A percentile compares a stretch with the other conserved stretches of the same genome.
These are phyloP conservation scores for Penicillium bialowiezense DNA, from an alignment of 495 filamentous ascomycete genomes.

Conservation along the genomic window DNA sequence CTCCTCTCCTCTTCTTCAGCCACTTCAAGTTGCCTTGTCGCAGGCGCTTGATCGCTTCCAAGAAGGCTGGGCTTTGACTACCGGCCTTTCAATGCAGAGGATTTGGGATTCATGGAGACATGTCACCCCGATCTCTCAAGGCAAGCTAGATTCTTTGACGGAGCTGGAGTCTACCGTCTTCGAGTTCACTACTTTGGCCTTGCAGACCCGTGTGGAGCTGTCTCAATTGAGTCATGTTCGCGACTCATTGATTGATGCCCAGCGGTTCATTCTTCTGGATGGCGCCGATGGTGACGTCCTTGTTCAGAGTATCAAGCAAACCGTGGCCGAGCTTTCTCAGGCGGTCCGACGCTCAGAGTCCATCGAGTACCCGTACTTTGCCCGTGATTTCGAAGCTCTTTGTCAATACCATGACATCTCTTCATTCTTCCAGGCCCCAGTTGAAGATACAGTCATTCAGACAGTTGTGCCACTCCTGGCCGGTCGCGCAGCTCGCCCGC, in stretches of 20 bases:
- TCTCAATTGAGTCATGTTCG: conserved; percentile 38
- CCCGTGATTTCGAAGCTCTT: conserved; percentile 61
- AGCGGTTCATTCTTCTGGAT: conserved; percentile 37
- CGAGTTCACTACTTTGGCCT: conserved; percentile 63
- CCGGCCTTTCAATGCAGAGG: conserved; percentile 78
- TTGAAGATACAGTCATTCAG: conserved; percentile 18
- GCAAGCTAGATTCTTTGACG: conserved; percentile 48
- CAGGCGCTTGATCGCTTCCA: conserved; percentile 46
- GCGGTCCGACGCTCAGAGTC: conserved; percentile 35
- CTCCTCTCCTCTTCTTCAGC: conserved; percentile 21
- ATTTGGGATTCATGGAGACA: conserved; percentile 77
- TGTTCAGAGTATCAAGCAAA: conserved; percentile 49
- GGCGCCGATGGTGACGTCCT: conserved; percentile 37
- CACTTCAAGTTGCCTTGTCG: conserved; percentile 35
- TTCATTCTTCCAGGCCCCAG: conserved; percentile 14
- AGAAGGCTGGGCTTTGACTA: conserved; percentile 57
- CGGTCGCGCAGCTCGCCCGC: conserved; percentile 35
- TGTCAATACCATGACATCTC: conserved; percentile 58
- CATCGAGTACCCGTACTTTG: conserved; percentile 48
- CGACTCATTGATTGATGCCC: conserved; percentile 42
- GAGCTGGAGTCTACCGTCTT: conserved; percentile 67
- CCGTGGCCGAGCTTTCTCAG: conserved; percentile 55
- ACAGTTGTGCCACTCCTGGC: conserved; percentile 40
- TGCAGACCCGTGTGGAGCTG: conserved; percentile 41
- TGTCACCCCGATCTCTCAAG: conserved; percentile 51